Evolutionary conservation across 1,139 yeast species (phyloP), one percentile per base, ranked within the genome.

Genomic region (Nakaseomyces nivariensis): DNA sequence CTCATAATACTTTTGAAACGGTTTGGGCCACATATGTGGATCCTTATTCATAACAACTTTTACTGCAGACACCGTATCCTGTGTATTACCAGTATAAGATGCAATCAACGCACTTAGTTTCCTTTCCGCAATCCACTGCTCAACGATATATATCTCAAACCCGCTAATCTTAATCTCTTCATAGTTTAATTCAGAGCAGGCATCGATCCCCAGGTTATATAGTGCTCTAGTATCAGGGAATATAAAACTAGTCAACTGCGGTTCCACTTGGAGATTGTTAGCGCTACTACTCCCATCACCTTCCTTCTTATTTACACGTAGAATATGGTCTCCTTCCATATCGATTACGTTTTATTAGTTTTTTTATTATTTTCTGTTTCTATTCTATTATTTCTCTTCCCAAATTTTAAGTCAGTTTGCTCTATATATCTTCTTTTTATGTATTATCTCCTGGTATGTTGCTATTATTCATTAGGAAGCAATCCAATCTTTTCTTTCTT

Each of bases 71-170:
- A 88, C 76, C 42, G 71, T 70, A 57, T 88, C 86, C 29, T 73
- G 72, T 8, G 77, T 67, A 61, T 88, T 86, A 2, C 97, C 97
- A 0, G 97, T 90, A 62, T 78, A 92, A 0, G 94, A 79, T 0
- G 92, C 79, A 27, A 90, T 83, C 6, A 85, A 75, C 0, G 83
- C 74, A 36, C 87, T 81, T 25, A 81, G 71, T 49, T 77, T 75
- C 40, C 97, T 72, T 51, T 81, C 82, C 42, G 84, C 76, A 3
- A 86, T 83, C 97, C 98, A 92, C 66, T 90, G 97, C 63, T 92
- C 97, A 10, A 90, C 95, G 46, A 92, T 72, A 61, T 92, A 92
- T 29, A 86, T 77, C 64, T 92, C 97, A 63, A 85, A 87, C 0
- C 97, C 97, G 1, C 71, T 59, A 5, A 81, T 72, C 17, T 68